Percentiles rank a stretch among this genome's conserved stretches.
Conservation (phyloP, 108 stramenopile genomes). For the Nitzschia inconspicua region DNA sequence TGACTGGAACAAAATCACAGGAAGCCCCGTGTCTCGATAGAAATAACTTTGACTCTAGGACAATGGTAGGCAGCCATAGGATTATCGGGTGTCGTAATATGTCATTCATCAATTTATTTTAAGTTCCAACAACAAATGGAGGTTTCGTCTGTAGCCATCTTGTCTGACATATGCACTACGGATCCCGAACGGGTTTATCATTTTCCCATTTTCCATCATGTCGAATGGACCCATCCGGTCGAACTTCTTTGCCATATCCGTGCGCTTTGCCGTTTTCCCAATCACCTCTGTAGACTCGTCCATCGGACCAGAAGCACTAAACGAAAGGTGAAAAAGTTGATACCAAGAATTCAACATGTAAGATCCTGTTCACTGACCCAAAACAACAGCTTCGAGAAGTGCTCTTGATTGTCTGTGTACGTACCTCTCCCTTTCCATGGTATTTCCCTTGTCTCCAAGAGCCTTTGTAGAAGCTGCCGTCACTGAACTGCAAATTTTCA, state of each 20-base stretch:
- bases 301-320: slow-evolving; percentile 25
- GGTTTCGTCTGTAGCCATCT: too few species aligned
- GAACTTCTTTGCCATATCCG: slow-evolving; percentile 34
- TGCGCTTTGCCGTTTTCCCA: slow-evolving; percentile 35
- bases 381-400: neutral
- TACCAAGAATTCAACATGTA: slow-evolving; percentile 17
- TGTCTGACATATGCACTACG: too few species aligned
- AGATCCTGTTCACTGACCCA: too few species aligned
- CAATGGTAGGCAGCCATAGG: too few species aligned
- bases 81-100: too few species aligned
- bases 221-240: slow-evolving; percentile 37
- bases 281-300: slow-evolving; percentile 35
- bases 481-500: slow-evolving; percentile 17
- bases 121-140: too few species aligned
- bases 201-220: slow-evolving; percentile 39
- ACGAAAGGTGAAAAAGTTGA: neutral
- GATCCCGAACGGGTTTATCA: too few species aligned
- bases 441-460: slow-evolving; percentile 42
- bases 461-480: slow-evolving; percentile 67
- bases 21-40: too few species aligned
- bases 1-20: too few species aligned
- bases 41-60: too few species aligned
- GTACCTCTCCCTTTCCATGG: slow-evolving; percentile 3
- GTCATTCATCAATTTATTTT: too few species aligned
- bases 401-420: neutral